These are phyloP conservation scores for Deuterostichococcus epilithicus DNA, from an alignment of 139 green algal genomes.

Conservation along the genomic window DNA sequence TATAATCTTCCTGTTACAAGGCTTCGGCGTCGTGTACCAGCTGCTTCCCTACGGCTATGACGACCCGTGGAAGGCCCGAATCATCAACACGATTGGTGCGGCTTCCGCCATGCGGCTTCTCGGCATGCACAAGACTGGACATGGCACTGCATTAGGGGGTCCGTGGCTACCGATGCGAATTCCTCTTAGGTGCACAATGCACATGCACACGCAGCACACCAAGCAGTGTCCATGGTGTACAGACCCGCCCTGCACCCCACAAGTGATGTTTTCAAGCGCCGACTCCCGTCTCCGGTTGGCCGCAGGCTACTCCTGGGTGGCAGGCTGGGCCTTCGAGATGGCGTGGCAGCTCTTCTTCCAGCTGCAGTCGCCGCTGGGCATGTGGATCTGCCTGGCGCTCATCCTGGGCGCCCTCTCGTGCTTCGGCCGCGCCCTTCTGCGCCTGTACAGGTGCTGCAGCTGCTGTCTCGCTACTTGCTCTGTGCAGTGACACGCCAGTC, in stretches of 20 bases:
- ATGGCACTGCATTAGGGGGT: too few species aligned
- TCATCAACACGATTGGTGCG: slow-evolving; percentile 25
- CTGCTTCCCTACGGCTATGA: slow-evolving; percentile 24
- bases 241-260: too few species aligned
- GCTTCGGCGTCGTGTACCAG: slow-evolving; percentile 39
- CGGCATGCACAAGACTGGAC: too few species aligned
- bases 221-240: too few species aligned
- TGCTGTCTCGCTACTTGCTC: not conserved
- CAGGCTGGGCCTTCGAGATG: slow-evolving; percentile 43
- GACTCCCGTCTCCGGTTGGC: too few species aligned
- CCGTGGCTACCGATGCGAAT: too few species aligned
- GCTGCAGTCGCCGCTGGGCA: slow-evolving; percentile 25
- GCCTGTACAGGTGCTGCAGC: slow-evolving; percentile 46
- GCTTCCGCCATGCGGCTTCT: too few species aligned
- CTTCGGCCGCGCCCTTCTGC: slow-evolving; percentile 26
- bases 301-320: slow-evolving; percentile 41
- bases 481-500: not conserved
- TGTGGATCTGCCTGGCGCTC: slow-evolving; percentile 35
- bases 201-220: not conserved
- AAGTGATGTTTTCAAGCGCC: too few species aligned
- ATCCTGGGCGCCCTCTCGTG: slow-evolving; percentile 32
- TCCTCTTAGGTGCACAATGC: too few species aligned
- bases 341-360: slow-evolving; percentile 57
- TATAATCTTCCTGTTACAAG: slow-evolving; percentile 58
- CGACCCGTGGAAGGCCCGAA: slow-evolving; percentile 23